Evolutionary conservation across 352 stramenopile species (phyloP), one percentile per base, ranked within the genome.

Genomic region (Albugo laibachii): DNA sequence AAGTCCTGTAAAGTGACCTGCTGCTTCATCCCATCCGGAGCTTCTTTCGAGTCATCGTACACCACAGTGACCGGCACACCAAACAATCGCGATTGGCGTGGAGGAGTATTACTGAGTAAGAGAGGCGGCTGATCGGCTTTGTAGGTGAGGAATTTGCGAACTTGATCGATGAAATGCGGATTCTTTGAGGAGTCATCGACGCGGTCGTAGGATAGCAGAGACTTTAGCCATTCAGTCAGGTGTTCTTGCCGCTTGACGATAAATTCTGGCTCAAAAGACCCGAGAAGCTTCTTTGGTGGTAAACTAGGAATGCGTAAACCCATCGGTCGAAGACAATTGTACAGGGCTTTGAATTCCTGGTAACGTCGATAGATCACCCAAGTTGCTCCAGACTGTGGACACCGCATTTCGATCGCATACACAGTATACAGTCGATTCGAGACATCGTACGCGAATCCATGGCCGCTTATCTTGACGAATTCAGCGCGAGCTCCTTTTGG

Each of bases 361-460:
- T 91, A 91, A 15, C 78, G 61, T 14, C 78, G 71, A 50, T 88
- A 92, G 42, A 89, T 83, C 20, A 79, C 55, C 79, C 76, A 92
- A 18, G 54, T 80, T 27, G 77, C 70, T 10, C 67, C 67, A 0
- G 72, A 84, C 54, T 84, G 69, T 13, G 62, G 57, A 54, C 75
- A 88, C 4, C 69, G 65, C 68, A 88, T 80, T 52, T 83, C 75
- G 47, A 84, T 69, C 31, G 65, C 52, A 52, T 85, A 88, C 35
- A 88, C 70, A 0, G 75, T 88, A 49, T 85, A 88, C 41, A 88
- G 48, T n/a, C 75, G 68, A 46, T 63, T 80, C 2, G 68, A 73
- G 16, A 58, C 45, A 48, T 88, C 75, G 46, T 85, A 81, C 2
- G 77, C 72, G 49, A 88, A 88, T 1, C 68, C 66, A 51, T 87